phyloP scores from a whole-genome alignment of 2,329 filamentous ascomycete species.

The Seiridium unicorne region DNA sequence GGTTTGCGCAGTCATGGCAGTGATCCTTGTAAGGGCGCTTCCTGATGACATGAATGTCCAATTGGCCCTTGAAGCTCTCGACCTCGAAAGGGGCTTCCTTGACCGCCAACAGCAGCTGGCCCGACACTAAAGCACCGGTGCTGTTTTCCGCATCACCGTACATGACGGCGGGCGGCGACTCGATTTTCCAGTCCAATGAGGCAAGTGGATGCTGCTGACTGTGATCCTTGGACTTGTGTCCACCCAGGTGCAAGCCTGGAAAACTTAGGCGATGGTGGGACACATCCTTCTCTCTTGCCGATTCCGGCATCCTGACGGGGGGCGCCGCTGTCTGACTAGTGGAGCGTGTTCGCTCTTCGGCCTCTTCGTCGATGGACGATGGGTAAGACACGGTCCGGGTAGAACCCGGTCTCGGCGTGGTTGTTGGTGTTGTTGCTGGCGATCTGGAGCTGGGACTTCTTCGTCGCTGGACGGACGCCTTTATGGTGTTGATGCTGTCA shows the following conservation, averaged over 20 bases:
- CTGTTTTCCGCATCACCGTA: conserved; percentile 74
- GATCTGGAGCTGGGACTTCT: conserved; percentile 26
- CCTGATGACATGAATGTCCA: conserved; percentile 69
- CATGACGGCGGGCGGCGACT: conserved; percentile 84
- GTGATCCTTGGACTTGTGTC: conserved; percentile 38
- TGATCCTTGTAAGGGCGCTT: conserved; percentile 80
- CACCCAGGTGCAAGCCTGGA: conserved; percentile 39
- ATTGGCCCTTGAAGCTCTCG: conserved; percentile 68
- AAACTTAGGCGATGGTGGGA: conserved; percentile 33
- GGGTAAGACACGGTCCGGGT: conserved; percentile 33
- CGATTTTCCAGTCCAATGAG: conserved; percentile 60
- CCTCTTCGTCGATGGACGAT: conserved; percentile 34
- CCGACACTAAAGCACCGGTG: conserved; percentile 81
- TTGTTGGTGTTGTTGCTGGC: conserved; percentile 2
- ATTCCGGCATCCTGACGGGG: conserved; percentile 34
- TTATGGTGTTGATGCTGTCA: conserved; percentile 51
- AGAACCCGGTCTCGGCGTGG: conserved; percentile 26
- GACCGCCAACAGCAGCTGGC: conserved; percentile 74
- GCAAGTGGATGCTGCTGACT: conserved; percentile 35
- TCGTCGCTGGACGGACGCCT: conserved; percentile 32
- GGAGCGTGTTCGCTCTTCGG: conserved; percentile 20
- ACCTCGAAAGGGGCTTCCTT: conserved; percentile 65
- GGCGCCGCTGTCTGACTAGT: conserved; percentile 16
- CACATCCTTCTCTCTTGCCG: conserved; percentile 39
- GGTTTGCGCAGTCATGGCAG: conserved; percentile 73